Evolutionary conservation across 768 basidiomycete species (phyloP), one percentile per base, ranked within the genome.

Genomic region (Podaxis rugospora): DNA sequence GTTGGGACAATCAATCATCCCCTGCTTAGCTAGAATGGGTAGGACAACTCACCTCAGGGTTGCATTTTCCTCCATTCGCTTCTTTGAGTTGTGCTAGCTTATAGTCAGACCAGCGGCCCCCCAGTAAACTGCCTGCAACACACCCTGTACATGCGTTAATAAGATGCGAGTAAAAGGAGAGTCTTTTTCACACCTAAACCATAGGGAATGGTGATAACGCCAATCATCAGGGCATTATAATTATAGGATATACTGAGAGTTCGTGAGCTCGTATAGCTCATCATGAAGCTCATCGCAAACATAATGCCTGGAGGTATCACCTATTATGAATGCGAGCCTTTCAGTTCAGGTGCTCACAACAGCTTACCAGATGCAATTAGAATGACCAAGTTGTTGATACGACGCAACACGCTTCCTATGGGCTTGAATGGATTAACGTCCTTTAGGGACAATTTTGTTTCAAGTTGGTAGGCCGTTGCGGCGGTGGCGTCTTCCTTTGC

Each of bases 361-460:
- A 32, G 66, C 80, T 44, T 61, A 87, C 89, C 87, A 39, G 90
- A 91, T 28, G 86, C 78, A 57, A 83, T 61, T 3, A 93, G 74
- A 57, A 89, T 85, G 1, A 80, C 70, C 6, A 90, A 52, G 63
- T 95, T 97, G 65, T 92, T 89, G 53, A 72, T 78, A 40, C 84
- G 77, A 14, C 78, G 76, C 23, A 93, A 63, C 25, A 92, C 82
- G 32, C 77, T 68, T 55, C 74, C 70, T 51, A 93, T 79, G 1
- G 89, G 88, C 51, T 78, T 79, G 52, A 90, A 67, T 0, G 91
- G 90, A 67, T 92, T 92, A n/a, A 93, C 77, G 65, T 93, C 92
- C 60, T 71, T 79, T 3, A 92, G 63, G 5, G 86, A 81, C 37
- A 91, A 72, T 63, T 77, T 83, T 49, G 89, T 68, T 27, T 60